phyloP scores from a whole-genome alignment of 441 rosid genomes.

The Breynia disticha region DNA sequence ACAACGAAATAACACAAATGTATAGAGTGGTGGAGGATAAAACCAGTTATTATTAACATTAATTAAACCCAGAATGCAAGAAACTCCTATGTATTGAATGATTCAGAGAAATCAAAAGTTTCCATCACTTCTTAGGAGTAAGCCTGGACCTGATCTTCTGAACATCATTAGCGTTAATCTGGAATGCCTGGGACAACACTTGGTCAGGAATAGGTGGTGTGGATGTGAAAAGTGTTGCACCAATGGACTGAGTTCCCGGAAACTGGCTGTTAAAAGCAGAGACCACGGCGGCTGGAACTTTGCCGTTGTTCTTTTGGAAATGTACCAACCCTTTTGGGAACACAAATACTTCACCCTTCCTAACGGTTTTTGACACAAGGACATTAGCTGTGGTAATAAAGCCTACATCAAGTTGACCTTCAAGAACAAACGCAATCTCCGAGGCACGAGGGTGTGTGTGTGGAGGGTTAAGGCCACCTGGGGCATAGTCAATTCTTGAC shows the following conservation, averaged over 20 bases:
- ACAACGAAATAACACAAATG: too few relatives aligned
- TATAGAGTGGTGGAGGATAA: too few relatives aligned
- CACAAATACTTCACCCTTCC: slow-evolving; percentile 31
- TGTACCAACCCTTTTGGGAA: slow-evolving; percentile 49
- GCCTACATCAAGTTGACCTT: slow-evolving; percentile 40
- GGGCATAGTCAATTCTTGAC: slow-evolving; percentile 47
- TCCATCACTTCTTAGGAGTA: slow-evolving; percentile 26
- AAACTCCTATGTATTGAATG: too few relatives aligned
- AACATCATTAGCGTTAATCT: slow-evolving; percentile 22
- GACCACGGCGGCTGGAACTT: slow-evolving; percentile 26
- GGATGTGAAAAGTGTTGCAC: slow-evolving; percentile 30
- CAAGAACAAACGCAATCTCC: slow-evolving; percentile 39
- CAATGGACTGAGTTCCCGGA: slow-evolving; percentile 39
- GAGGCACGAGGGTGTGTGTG: slow-evolving; percentile 59
- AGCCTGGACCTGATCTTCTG: slow-evolving; percentile 28
- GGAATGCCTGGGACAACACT: slow-evolving; percentile 38
- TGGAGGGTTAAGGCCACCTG: slow-evolving; percentile 51
- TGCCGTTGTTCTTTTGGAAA: slow-evolving; percentile 37
- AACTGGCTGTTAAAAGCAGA: slow-evolving; percentile 50
- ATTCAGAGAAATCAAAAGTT: background rate
- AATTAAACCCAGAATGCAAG: too few relatives aligned
- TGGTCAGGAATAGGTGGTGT: slow-evolving; percentile 32
- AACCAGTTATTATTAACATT: too few relatives aligned
- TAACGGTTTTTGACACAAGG: slow-evolving; percentile 28
- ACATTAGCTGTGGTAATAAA: slow-evolving; percentile 44